Base-by-base conservation (phyloP, 371 early-diverging fungal species). In the Entomophthora muscae region DNA sequence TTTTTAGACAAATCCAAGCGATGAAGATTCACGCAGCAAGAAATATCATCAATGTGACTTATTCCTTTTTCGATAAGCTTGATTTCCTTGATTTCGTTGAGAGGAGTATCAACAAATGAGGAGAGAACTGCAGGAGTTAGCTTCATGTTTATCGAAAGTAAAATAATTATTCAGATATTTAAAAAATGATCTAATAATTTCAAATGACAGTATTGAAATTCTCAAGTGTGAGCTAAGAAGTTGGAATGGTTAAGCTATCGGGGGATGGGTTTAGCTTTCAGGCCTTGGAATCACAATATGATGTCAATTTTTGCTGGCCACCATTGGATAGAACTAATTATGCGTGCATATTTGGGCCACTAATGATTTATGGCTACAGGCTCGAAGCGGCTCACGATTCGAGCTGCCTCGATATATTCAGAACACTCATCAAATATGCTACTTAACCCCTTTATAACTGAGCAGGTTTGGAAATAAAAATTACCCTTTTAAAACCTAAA, bases 1-100 rank as follows among this genome's bases (percentile, higher is more conserved):
- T 91, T 91, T 53, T 78, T 68, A n/a, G 81, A 71, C 1, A 91
- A 73, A 66, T 80, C 78, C 32, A 91, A 71, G 67, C 84, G 86
- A 61, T 83, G 81, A 27, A 89, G 72, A 60, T 76, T 73, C 56
- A 75, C 69, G 62, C 84, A 84, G 24, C 66, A 67, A 21, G 86
- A 83, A 32, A 91, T 75, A 68, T 87, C 86, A 17, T 82, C 85
- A 33, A 88, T 70, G 51, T 71, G 73, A 53, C 74, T 72, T 32
- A 91, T 78, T 7, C 73, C 82, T 68, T 78, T 82, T 64, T 75
- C 73, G 23, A 75, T 67, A 26, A 76, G 67, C 56, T 78, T 74
- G 53, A 83, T 65, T 21, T 77, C 76, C 59, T 73, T 77, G 60
- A 82, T 64, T 42, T 75, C 72, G 13, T 72, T 68, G 53, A 76